Conservation (phyloP, 257 asterid genomes). For the Gynochthodes officinalis region DNA sequence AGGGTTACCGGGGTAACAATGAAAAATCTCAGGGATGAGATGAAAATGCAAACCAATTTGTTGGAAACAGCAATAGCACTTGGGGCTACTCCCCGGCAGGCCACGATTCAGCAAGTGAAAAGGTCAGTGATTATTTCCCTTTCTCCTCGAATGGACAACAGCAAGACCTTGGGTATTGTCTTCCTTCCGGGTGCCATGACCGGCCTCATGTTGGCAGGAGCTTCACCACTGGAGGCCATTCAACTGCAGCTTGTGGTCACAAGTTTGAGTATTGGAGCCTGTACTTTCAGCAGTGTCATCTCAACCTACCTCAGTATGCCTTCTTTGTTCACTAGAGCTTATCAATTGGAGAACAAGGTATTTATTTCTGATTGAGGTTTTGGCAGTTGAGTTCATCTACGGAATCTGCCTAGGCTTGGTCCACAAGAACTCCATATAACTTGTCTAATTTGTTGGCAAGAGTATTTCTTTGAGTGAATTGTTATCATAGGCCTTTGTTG, state of each 20-base stretch:
- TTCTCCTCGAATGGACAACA: constrained; percentile 80
- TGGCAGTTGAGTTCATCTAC: too few relatives aligned
- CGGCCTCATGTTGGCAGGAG: constrained; percentile 93
- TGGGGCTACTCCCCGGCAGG: constrained; percentile 90
- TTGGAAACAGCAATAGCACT: constrained; percentile 89
- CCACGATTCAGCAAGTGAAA: constrained; percentile 70
- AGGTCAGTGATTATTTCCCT: constrained; percentile 71
- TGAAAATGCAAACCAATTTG: constrained; percentile 63
- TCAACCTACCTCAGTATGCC: constrained; percentile 87
- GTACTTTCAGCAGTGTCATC: constrained; percentile 68
- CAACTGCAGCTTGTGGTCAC: constrained; percentile 82
- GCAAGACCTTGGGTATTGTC: constrained; percentile 77
- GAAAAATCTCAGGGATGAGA: constrained; percentile 84
- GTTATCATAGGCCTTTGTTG: too few relatives aligned
- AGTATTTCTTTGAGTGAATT: too few relatives aligned
- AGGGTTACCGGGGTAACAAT: constrained; percentile 86
- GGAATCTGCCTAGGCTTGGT: too few relatives aligned
- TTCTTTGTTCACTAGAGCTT: constrained; percentile 75
- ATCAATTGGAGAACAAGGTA: constrained; percentile 64
- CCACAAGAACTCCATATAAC: too few relatives aligned
- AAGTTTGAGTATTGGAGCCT: constrained; percentile 85
- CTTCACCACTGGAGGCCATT: constrained; percentile 84
- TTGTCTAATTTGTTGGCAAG: too few relatives aligned
- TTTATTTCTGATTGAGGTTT: constrained; percentile 42
- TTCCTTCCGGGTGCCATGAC: constrained; percentile 94